Evolutionary conservation across 495 filamentous ascomycete species (phyloP), one percentile per base, ranked within the genome.

Genomic region (Friedmanniomyces endolithicus): DNA sequence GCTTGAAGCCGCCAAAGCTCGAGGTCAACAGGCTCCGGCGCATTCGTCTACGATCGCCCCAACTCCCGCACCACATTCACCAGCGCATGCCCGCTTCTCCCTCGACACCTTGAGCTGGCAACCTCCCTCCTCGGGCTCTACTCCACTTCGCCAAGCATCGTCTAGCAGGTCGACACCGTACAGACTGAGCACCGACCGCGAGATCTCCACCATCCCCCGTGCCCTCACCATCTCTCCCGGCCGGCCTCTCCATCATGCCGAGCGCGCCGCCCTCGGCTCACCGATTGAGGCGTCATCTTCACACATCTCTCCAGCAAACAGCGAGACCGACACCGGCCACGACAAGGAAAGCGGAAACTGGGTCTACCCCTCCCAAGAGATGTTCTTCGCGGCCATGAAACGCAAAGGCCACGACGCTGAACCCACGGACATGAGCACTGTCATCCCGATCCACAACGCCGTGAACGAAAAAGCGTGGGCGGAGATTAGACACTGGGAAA

Each of bases 381-480:
- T 92, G 76, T 98, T 98, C 72, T 96, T 95, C 73, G 82, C 90
- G 22, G 90, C 92, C 11, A 85, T 98, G 79, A 80, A 83, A 75
- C 82, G 90, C 64, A 97, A 97, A 62, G 73, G 74, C 31, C 68
- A 80, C 72, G 57, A 70, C 67, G 75, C 80, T 17, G 58, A 70
- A 27, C 79, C 81, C 0, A 71, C 75, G 20, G 86, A 94, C 64
- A 94, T 96, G 79, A 79, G 78, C 51, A 83, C 85, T 22, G 88
- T 97, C 27, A 90, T 97, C 47, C 92, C 92, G 1, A 96, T 98
- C 65, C 92, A 98, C 69, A 98, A 98, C 68, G 92, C 92, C 49
- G 92, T 98, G 11, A 74, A 74, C 51, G 71, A 74, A 59, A 48
- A 66, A 2, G 69, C 71, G 20, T 74, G 71, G 71, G 40, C 27